Evolutionary conservation across 1,284 basidiomycete species (phyloP), one percentile per base, ranked within the genome.

Genomic region (Somion occarium): DNA sequence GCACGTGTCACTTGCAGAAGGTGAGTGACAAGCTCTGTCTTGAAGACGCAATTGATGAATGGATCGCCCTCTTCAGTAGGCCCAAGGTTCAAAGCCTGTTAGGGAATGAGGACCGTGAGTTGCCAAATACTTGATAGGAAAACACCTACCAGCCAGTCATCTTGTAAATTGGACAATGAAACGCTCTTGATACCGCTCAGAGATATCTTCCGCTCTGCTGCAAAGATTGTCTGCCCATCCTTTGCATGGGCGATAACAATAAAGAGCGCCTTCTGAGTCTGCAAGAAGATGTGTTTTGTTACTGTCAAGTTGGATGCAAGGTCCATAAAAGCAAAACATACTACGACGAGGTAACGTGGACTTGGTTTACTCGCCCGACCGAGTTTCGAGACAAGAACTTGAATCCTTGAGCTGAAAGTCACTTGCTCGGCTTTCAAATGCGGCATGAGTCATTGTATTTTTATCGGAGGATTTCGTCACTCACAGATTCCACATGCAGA

Each of bases 51-150:
- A 55, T 84, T 89, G 62, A 99, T 79, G 46, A 98, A 76, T 0
- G 96, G 94, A 65, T 99, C 97, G n/a, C 93, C 94, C 66, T 98
- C 96, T 68, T 96, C 93, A 0, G 83, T 80, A 24, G 79, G 73
- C 53, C 78, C 83, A 41, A 86, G 82, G 64, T 95, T 95, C 58
- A 92, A 64, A 5, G 76, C 78, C 85, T 85, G 43, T 34, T 15
- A 34, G 30, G 15, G 24, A 20, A 18, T 3, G n/a, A 41, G 41
- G 39, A 23, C 42, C 46, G 25, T 23, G 27, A 27, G 22, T 38
- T 15, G 44, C 20, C 11, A 25, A 49, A 18, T 43, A 48, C 15
- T 15, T 12, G 22, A 41, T 37, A 18, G 41, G 9, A 38, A 37
- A 30, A 11, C 11, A 64, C 80, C 56, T 65, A 91, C 92, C 67